phyloP scores from a whole-genome alignment of 345 rosid species.

The Brassica incana region DNA sequence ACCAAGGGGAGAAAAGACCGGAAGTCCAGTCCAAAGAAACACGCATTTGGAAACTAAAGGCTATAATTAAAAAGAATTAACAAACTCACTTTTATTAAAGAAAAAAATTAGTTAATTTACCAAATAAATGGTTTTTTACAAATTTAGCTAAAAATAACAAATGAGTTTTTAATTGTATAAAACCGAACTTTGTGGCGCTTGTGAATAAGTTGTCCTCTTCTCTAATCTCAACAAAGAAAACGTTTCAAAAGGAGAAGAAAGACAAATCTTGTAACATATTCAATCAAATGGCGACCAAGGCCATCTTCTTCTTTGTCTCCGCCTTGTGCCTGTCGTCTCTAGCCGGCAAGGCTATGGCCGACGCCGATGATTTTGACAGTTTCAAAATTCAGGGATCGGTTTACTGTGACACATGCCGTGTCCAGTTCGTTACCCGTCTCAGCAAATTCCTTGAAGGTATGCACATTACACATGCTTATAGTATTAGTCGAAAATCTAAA shows the following conservation, averaged over 20 bases:
- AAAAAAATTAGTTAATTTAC: background rate
- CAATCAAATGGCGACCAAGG: background rate
- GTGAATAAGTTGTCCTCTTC: slow-evolving; percentile 12
- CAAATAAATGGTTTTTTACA: background rate
- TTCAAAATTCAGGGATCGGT: background rate
- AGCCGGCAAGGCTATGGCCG: background rate
- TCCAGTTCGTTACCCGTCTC: background rate
- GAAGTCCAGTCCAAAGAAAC: background rate
- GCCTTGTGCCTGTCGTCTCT: background rate
- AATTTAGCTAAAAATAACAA: slow-evolving; percentile 6
- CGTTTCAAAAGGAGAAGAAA: background rate
- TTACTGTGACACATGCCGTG: slow-evolving; percentile 1
- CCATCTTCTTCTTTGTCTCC: background rate
- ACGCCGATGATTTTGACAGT: background rate
- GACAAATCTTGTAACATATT: background rate
- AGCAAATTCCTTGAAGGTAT: background rate
- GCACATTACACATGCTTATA: background rate
- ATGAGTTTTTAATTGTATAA: slow-evolving; percentile 13
- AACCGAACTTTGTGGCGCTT: slow-evolving; percentile 30
- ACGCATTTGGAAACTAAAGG: slow-evolving; percentile 9
- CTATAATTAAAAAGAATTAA: slow-evolving; percentile 11
- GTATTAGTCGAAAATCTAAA: background rate
- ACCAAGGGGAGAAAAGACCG: background rate
- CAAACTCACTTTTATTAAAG: background rate
- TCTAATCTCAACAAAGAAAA: background rate